Percentiles rank a stretch among this genome's conserved stretches.
Evolutionary conservation across 2,329 filamentous ascomycete genomes (phyloP).

Genomic region (Botrytis hyacinthi): DNA sequence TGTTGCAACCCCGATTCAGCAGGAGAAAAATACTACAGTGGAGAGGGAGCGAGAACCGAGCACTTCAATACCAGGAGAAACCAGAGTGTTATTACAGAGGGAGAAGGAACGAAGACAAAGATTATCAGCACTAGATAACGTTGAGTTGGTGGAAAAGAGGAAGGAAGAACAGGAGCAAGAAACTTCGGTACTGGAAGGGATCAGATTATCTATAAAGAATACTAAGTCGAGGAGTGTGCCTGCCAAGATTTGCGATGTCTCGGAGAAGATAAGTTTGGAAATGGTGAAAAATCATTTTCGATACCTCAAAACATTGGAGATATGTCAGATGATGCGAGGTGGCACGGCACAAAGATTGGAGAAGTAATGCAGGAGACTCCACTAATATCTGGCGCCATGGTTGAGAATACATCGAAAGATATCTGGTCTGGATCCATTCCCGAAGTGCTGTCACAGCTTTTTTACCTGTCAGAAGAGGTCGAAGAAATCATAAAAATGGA

Average conservation of each 20-base stretch:
- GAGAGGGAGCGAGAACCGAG: not conserved
- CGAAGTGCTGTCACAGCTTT: not conserved
- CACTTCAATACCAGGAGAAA: not conserved
- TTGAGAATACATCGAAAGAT: not conserved
- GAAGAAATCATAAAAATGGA: not conserved
- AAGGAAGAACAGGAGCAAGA: not conserved
- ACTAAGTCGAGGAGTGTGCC: not conserved
- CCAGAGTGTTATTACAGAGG: not conserved
- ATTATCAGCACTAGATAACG: not conserved
- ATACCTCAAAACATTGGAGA: not conserved
- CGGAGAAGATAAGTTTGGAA: not conserved
- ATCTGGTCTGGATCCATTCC: not conserved
- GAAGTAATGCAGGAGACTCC: not conserved
- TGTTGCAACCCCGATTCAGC: not conserved
- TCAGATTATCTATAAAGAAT: not conserved
- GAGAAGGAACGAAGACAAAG: not conserved
- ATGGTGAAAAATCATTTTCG: not conserved
- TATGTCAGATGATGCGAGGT: not conserved
- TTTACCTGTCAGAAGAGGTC: not conserved
- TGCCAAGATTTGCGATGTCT: not conserved
- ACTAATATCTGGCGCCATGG: no score
- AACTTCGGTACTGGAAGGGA: no score
- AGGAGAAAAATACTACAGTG: not conserved
- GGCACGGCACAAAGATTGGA: not conserved
- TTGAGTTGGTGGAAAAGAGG: not conserved